Evolutionary conservation across 2,329 filamentous ascomycete species (phyloP), one percentile per base, ranked within the genome.

Genomic region (Myriosclerotinia curreyana): DNA sequence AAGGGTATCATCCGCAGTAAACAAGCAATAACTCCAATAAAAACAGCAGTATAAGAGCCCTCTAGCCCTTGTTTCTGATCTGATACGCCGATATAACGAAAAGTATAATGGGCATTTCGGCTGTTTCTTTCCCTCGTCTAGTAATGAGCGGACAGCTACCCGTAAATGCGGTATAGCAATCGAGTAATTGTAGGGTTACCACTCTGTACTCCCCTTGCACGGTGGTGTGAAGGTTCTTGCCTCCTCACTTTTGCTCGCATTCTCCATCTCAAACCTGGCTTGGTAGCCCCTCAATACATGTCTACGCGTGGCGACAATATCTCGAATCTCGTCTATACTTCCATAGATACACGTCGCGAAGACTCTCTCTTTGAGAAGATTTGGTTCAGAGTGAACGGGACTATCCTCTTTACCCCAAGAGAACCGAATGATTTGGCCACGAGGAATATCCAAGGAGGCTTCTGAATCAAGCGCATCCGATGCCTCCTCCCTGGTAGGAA

Each of bases 371-470:
- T 22, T 4, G 14, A 20, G 20, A 7, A 64, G 28, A 46, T 66
- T 22, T n/a, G 65, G 65, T 38, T 66, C 65, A 1, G 62, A 64
- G n/a, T 66, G 65, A 2, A 66, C 50, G 4, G 65, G 65, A 20
- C 36, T 49, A 14, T 65, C 65, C 8, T 61, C 40, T 5, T 40
- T 9, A 2, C 65, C 65, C 62, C 62, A 66, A 8, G 53, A 60
- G 25, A 66, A 66, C 6, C 62, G 22, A 40, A 66, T 52, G 1
- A 66, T 51, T 42, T 61, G 40, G 5, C 46, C 44, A n/a, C 25
- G 22, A 20, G 42, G 20, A 8, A 64, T 20, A 6, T n/a, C n/a
- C 5, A 62, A 12, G 6, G 50, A 34, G 2, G 12, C 25, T 62
- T 64, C 63, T 7, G 14, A 34, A 22, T 20, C 34, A 42, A 64